phyloP scores from a whole-genome alignment of 2,329 filamentous ascomycete genomes.

The Trichoderma hamatum region DNA sequence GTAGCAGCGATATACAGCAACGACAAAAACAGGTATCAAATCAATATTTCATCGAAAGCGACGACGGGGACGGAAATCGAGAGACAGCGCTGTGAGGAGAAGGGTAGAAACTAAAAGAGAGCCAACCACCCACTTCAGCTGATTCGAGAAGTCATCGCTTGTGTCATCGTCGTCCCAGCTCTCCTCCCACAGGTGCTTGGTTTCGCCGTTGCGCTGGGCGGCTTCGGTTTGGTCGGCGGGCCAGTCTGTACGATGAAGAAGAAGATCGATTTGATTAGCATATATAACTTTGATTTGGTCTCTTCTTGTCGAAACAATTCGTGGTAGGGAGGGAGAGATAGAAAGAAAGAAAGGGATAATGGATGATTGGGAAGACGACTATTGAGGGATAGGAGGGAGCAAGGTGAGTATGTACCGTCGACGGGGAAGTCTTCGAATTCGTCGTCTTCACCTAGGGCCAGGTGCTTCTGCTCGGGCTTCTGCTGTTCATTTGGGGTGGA shows the following conservation, averaged over 20 bases:
- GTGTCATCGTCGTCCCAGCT: slow-evolving; percentile 99
- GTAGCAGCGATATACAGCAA: background rate
- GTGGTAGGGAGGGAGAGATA: background rate
- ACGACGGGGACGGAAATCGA: slow-evolving; percentile 6
- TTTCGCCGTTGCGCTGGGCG: slow-evolving; percentile 67
- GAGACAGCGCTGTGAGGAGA: background rate
- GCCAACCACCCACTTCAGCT: slow-evolving; percentile 73
- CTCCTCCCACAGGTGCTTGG: slow-evolving; percentile 92
- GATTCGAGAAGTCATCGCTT: slow-evolving; percentile 91
- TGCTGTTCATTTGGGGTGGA: slow-evolving; percentile 34
- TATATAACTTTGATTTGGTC: background rate
- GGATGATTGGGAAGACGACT: background rate
- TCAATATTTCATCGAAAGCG: slow-evolving; percentile 10
- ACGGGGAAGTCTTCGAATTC: slow-evolving; percentile 99
- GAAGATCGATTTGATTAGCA: background rate
- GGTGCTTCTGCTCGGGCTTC: slow-evolving; percentile 51
- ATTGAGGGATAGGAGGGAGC: background rate
- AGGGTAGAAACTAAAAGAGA: slow-evolving; percentile 15
- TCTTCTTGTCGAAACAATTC: background rate
- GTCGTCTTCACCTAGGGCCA: slow-evolving; percentile 90
- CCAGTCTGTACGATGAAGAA: slow-evolving; percentile 74
- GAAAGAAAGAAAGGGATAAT: background rate
- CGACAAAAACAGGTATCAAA: background rate
- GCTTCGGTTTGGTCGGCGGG: slow-evolving; percentile 86
- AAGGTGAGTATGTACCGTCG: slow-evolving; percentile 67